Conservation (phyloP, 1,284 basidiomycete species). For the Erythrobasidium hasegawianum region DNA sequence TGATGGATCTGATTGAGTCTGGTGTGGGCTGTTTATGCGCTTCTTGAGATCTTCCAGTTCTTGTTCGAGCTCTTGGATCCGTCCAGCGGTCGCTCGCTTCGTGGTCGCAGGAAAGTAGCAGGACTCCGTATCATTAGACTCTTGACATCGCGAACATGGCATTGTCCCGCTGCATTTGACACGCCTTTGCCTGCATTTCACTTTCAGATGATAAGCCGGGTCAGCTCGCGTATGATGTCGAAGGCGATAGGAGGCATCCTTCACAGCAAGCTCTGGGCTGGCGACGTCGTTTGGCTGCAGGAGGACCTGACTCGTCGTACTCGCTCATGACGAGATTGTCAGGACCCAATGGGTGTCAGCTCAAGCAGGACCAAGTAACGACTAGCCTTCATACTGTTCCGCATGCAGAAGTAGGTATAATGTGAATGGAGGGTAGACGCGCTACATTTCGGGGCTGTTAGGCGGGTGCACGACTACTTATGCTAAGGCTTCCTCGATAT, state of each 20-base stretch:
- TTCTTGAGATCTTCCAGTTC: neutral
- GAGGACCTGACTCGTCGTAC: too few relatives aligned
- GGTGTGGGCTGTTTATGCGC: neutral
- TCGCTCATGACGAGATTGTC: too few relatives aligned
- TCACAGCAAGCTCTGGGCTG: too few relatives aligned
- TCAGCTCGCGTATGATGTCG: too few relatives aligned
- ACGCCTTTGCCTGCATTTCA: constrained; percentile 8
- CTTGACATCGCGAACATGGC: constrained; percentile 7
- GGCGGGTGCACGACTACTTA: neutral
- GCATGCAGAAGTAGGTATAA: too few relatives aligned
- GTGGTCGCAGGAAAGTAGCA: neutral
- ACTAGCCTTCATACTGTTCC: too few relatives aligned
- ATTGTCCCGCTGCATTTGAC: constrained; percentile 6
- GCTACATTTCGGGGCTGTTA: too few relatives aligned
- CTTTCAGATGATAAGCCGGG: neutral
- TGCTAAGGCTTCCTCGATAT: constrained; percentile 42
- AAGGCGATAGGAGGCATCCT: too few relatives aligned
- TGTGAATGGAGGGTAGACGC: too few relatives aligned
- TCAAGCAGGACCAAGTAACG: too few relatives aligned
- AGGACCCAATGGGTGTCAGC: too few relatives aligned
- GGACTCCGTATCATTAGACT: neutral
- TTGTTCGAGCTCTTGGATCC: neutral
- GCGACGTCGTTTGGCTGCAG: too few relatives aligned
- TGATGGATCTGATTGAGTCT: neutral
- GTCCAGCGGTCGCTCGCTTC: neutral